Evolutionary conservation across 2,329 filamentous ascomycete species (phyloP), one percentile per base, ranked within the genome.

Genomic region (Pezicula radicicola): DNA sequence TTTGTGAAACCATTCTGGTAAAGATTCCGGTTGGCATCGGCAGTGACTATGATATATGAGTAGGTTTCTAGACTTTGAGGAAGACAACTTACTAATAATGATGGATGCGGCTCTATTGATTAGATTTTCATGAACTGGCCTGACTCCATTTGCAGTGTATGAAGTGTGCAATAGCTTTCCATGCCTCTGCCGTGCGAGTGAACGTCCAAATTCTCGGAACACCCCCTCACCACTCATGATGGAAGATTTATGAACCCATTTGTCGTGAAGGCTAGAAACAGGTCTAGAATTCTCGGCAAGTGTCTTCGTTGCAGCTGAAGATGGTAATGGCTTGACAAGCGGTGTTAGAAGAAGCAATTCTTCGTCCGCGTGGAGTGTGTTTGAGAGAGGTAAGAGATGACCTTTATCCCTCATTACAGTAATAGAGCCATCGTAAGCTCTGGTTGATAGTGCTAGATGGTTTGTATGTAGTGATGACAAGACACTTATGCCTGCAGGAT

Each of bases 1-100:
- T 97, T 97, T 2, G 93, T 93, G 66, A 97, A 97, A 0, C 91
- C 91, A 47, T 91, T 85, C 68, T 97, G 93, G 65, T 97, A 97
- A 13, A 96, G 74, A 65, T 97, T 97, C 39, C 92, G 81, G 66
- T 96, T 96, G 1, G 92, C 92, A 71, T 97, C 93, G 9, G 93
- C 93, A 0, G 93, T 97, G 30, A 97, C 81, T 47, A 97, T 86
- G 18, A 40, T 13, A n/a, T 25, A 56, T 43, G 13, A 49, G 30
- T 44, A 6, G 8, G 2, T 43, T n/a, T 33, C 21, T 12, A 12
- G 12, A 41, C 18, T 12, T 16, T 7, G 19, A 15, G 16, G 2
- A 12, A 13, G 40, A 27, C 8, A 10, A 42, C 19, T 30, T 42
- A 42, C 47, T 36, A 41, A 53, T 28, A 36, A 97, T 88, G 56